A percentile compares a stretch with the other conserved stretches of the same genome.
Evolutionary conservation across 2,329 filamentous ascomycete genomes (phyloP).

Genomic region (Aspergillus eucalypticola): DNA sequence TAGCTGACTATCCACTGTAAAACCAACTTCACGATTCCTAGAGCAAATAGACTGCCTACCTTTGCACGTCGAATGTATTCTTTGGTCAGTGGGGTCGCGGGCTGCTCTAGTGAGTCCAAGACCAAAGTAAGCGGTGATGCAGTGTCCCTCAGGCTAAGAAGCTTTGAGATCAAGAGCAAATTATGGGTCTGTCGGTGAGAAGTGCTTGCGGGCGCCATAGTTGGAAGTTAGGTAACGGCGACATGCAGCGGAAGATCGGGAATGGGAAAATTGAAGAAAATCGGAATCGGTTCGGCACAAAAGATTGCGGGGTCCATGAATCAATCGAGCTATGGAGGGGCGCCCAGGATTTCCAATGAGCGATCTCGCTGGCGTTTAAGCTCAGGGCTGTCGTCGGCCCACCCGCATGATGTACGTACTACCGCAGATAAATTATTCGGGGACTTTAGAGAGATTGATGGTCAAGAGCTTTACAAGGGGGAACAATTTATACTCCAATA

Average conservation of each 20-base stretch:
- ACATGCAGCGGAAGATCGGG: not conserved
- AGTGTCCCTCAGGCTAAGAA: slow-evolving; percentile 74
- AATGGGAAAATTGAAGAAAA: not conserved
- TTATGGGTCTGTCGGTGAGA: slow-evolving; percentile 79
- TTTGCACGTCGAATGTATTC: slow-evolving; percentile 77
- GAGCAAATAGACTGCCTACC: slow-evolving; percentile 47
- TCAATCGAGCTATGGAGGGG: slow-evolving; percentile 14
- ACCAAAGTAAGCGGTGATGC: slow-evolving; percentile 85
- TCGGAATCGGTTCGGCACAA: not conserved
- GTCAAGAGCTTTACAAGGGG: too few relatives aligned
- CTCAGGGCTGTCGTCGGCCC: slow-evolving; percentile 29
- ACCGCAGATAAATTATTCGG: too few relatives aligned
- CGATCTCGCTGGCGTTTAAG: slow-evolving; percentile 23
- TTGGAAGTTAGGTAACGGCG: not conserved
- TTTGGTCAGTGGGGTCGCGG: slow-evolving; percentile 65
- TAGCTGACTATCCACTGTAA: too few relatives aligned
- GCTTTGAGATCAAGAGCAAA: slow-evolving; percentile 76
- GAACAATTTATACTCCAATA: too few relatives aligned
- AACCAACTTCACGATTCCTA: too few relatives aligned
- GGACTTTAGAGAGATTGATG: too few relatives aligned
- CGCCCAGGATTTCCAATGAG: slow-evolving; percentile 30
- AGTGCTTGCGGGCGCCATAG: slow-evolving; percentile 40
- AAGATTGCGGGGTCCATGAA: slow-evolving; percentile 18
- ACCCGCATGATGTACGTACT: not conserved
- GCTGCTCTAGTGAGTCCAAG: slow-evolving; percentile 82